Base-by-base conservation (phyloP, 352 stramenopile genomes). In the Phytophthora fragariaefolia region DNA sequence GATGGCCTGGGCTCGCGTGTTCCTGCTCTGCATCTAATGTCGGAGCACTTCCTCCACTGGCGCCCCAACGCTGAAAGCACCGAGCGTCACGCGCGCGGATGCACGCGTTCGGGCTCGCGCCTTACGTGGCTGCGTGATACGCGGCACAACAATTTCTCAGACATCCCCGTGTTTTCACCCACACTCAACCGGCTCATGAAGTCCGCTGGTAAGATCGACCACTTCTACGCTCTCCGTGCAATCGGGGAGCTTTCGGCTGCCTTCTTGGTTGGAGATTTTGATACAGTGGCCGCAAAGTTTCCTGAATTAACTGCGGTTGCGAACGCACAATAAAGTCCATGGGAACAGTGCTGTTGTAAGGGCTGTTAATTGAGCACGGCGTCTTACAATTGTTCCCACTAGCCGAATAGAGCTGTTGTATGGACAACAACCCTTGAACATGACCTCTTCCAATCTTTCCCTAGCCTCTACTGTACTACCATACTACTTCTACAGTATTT, bases 71-170 rank as follows among this genome's bases (percentile, higher is more conserved):
- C 83, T 12, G 55, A 81, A 40, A 74, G 71, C 47, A 74, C 77
- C n/a, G 64, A 81, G 52, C 61, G 66, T 34, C 77, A 88, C 49
- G 66, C 57, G 1, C 38, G 53, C 23, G 78, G 76, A 22, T 83
- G 68, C 52, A 79, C 71, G 12, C 73, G 90, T 34, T 46, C 36
- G 1, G 18, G 76, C 2, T 77, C 75, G 10, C 65, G 62, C 28
- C 66, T 89, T 28, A 77, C 76, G 26, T 79, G 78, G 36, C 52
- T 90, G 52, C 66, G 66, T 0, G 72, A 66, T 40, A 73, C 78
- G 15, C 66, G 76, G 9, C 83, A 92, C 82, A 90, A 89, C 73
- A 89, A 92, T 58, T 92, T 92, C 30, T 89, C 77, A 26, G 83
- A 92, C 34, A 64, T 92, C 24, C 71, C 80, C 2, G 48, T 90